phyloP scores from a whole-genome alignment of 106 monocot species.

The Dendrobium chrysotoxum region DNA sequence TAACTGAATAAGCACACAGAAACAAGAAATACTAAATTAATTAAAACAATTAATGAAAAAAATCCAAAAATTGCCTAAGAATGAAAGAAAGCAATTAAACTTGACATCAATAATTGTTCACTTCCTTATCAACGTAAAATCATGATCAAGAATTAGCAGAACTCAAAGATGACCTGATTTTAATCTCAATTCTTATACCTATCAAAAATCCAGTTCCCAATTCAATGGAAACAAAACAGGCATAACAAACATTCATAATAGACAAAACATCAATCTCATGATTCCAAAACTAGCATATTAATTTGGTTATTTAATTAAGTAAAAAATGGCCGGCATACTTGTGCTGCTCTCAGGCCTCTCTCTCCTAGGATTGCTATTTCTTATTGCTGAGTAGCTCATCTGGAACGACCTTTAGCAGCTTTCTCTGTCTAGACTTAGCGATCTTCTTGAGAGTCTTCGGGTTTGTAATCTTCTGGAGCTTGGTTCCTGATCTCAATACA shows the following conservation, averaged over 20 bases:
- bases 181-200: not conserved
- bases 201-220: no score
- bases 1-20: not conserved
- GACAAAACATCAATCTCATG: not conserved
- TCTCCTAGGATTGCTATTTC: not conserved
- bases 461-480: conserved; percentile 77
- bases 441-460: conserved; percentile 95
- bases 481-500: conserved; percentile 57
- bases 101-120: not conserved
- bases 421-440: conserved; percentile 84
- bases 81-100: not conserved
- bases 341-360: not conserved
- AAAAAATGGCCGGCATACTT: not conserved
- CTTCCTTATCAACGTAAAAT: not conserved
- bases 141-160: not conserved
- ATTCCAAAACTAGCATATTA: not conserved
- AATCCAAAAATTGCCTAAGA: not conserved
- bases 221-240: not conserved
- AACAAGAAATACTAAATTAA: not conserved
- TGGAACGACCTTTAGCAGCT: conserved; percentile 71
- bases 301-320: not conserved
- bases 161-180: not conserved
- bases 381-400: conserved; percentile 47
- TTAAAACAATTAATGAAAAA: not conserved
- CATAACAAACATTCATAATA: not conserved